Conservation (phyloP, 805 yeast species). For the Metschnikowia reukaufii region DNA sequence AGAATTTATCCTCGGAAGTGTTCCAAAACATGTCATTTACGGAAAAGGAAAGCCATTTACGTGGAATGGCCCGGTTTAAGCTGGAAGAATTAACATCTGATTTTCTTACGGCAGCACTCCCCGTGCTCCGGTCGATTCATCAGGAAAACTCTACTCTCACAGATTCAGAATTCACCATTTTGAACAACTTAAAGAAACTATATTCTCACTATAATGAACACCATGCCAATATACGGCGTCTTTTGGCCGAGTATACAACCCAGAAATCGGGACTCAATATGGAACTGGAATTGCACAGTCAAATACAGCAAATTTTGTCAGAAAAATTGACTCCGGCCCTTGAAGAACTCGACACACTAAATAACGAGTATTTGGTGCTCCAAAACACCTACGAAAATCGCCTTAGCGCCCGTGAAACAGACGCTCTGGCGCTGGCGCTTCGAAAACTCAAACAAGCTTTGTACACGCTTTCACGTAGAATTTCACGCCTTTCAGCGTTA, state of each 20-base stretch:
- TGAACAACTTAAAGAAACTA: constrained; percentile 23
- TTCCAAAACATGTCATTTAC: constrained; percentile 12
- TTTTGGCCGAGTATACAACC: constrained; percentile 11
- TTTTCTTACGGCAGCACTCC: constrained; percentile 30
- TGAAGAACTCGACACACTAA: constrained; percentile 16
- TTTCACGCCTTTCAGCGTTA: constrained; percentile 15
- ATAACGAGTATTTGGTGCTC: constrained; percentile 12
- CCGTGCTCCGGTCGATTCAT: constrained; percentile 36
- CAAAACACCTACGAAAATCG: constrained; percentile 16
- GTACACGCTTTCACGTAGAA: constrained; percentile 6
- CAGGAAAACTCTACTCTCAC: constrained; percentile 28
- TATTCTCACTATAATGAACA: constrained; percentile 21
- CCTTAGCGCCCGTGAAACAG: constrained; percentile 8
- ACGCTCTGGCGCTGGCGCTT: constrained; percentile 13
- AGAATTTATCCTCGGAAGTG: constrained; percentile 9
- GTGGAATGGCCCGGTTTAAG: constrained; percentile 23
- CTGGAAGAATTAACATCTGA: constrained; percentile 26
- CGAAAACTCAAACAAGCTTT: constrained; percentile 19
- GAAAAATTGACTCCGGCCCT: constrained; percentile 4
- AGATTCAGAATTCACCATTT: constrained; percentile 27
- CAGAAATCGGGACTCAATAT: background rate
- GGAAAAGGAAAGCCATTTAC: constrained; percentile 22
- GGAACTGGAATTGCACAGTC: constrained; percentile 18
- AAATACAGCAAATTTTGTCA: constrained; percentile 12
- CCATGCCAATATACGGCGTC: constrained; percentile 19